Evolutionary conservation across 345 rosid species (phyloP).

Genomic region (Brassica carinata): DNA sequence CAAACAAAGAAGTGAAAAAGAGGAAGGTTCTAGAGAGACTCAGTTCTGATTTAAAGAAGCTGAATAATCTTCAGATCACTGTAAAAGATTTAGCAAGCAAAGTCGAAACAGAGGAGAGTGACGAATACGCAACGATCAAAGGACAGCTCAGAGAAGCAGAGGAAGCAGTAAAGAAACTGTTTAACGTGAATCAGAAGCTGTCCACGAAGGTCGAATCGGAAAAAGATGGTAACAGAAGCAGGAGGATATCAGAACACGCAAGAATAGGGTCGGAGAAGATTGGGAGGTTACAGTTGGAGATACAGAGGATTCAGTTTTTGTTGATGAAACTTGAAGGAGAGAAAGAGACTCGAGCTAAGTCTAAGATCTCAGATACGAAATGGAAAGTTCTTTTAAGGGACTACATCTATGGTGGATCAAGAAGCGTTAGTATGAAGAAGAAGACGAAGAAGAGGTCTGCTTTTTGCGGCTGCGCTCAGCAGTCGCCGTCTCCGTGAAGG

Average conservation of each 20-base stretch:
- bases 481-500: slow-evolving; percentile 46
- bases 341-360: slow-evolving; percentile 52
- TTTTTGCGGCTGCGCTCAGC: slow-evolving; percentile 75
- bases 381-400: slow-evolving; percentile 70
- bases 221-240: slow-evolving; percentile 44
- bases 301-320: slow-evolving; percentile 81
- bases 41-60: slow-evolving; percentile 77
- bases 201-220: slow-evolving; percentile 53
- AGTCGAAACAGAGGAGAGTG: slow-evolving; percentile 64
- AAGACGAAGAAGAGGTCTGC: slow-evolving; percentile 35
- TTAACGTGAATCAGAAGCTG: slow-evolving; percentile 63
- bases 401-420: slow-evolving; percentile 71
- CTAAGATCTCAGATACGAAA: slow-evolving; percentile 48
- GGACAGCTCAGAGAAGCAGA: slow-evolving; percentile 86
- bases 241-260: slow-evolving; percentile 67
- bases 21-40: slow-evolving; percentile 82
- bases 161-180: slow-evolving; percentile 59
- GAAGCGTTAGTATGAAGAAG: slow-evolving; percentile 50
- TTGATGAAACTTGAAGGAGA: slow-evolving; percentile 71
- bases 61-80: slow-evolving; percentile 79
- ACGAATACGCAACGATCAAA: slow-evolving; percentile 64
- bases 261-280: slow-evolving; percentile 80
- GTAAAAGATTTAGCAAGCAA: slow-evolving; percentile 75
- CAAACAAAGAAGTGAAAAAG: slow-evolving; percentile 53
- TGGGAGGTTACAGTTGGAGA: slow-evolving; percentile 80